phyloP scores from a whole-genome alignment of 495 filamentous ascomycete genomes.

The Tuber magnatum region DNA sequence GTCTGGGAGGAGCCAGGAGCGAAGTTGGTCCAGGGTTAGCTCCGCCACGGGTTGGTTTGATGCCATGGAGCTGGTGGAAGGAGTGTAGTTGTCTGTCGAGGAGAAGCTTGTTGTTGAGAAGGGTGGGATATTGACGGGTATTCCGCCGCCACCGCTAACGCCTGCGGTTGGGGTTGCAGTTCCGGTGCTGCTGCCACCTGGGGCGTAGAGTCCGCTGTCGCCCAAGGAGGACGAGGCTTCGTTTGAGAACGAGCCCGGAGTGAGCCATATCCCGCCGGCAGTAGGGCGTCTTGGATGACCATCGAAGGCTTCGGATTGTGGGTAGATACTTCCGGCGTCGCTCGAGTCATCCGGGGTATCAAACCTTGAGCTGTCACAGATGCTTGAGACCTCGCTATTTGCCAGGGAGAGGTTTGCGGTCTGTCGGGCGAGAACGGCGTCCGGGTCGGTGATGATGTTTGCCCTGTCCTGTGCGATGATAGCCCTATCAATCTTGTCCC shows the following conservation, averaged over 20 bases:
- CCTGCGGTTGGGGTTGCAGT: not conserved
- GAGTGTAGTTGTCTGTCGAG: not conserved
- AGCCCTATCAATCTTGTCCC: conserved; percentile 25
- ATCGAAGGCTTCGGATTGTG: not conserved
- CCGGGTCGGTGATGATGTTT: conserved; percentile 24
- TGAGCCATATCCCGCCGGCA: conserved; percentile 6
- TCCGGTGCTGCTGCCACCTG: conserved; percentile 3
- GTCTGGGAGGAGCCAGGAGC: not conserved
- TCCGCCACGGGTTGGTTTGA: not conserved
- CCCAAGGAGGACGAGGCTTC: conserved; percentile 13
- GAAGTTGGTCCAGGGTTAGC: not conserved
- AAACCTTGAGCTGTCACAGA: not conserved
- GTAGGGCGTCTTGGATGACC: not conserved
- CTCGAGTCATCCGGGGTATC: conserved; percentile 20
- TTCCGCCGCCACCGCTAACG: not conserved
- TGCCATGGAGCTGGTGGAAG: not conserved
- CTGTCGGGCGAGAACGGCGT: conserved; percentile 12
- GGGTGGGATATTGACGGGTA: not conserved
- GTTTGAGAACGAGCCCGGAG: not conserved
- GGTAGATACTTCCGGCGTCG: conserved; percentile 4
- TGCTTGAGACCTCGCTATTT: not conserved
- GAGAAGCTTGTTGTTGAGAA: not conserved
- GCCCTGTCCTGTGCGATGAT: conserved; percentile 26
- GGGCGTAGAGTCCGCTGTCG: conserved; percentile 14
- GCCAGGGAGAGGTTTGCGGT: not conserved